These are phyloP conservation scores for Populus tomentosa DNA, from an alignment of 441 rosid species.

Conservation along the genomic window DNA sequence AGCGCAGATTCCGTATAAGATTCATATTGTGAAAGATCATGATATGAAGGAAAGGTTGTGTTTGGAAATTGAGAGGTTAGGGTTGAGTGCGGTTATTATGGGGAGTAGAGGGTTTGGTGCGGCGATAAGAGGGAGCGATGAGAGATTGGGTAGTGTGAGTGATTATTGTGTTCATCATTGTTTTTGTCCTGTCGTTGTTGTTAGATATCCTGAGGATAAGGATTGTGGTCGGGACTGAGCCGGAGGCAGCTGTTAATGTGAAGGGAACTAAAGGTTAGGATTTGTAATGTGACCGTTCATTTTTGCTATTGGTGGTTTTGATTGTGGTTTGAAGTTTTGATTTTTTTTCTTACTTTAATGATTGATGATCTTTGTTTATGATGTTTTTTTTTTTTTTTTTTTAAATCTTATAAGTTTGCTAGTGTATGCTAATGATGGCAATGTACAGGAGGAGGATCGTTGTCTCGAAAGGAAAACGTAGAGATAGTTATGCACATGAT, in stretches of 20 bases:
- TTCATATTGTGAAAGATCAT: constrained; percentile 85
- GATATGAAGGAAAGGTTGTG: constrained; percentile 92
- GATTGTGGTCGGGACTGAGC: constrained; percentile 30
- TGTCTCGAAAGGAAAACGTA: not conserved
- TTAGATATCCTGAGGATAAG: constrained; percentile 71
- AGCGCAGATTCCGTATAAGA: constrained; percentile 71
- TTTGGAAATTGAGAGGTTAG: constrained; percentile 85
- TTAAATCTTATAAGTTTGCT: not conserved
- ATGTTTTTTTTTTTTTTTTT: too few species aligned
- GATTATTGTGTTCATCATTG: constrained; percentile 90
- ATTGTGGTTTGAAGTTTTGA: not conserved
- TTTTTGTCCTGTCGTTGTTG: constrained; percentile 84
- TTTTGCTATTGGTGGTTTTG: not conserved
- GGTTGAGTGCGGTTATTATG: constrained; percentile 78
- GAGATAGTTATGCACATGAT: not conserved
- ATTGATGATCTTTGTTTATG: not conserved
- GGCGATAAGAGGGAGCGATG: constrained; percentile 61
- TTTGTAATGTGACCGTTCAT: not conserved
- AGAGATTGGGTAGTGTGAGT: constrained; percentile 77
- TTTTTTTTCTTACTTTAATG: not conserved
- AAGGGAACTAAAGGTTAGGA: constrained; percentile 39
- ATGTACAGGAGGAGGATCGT: not conserved
- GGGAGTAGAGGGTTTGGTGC: constrained; percentile 92
- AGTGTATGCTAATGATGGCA: not conserved
- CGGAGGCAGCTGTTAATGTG: constrained; percentile 41